Evolutionary conservation across 1,284 basidiomycete genomes (phyloP).

Genomic region (Leccinum brunneo-olivaceum): DNA sequence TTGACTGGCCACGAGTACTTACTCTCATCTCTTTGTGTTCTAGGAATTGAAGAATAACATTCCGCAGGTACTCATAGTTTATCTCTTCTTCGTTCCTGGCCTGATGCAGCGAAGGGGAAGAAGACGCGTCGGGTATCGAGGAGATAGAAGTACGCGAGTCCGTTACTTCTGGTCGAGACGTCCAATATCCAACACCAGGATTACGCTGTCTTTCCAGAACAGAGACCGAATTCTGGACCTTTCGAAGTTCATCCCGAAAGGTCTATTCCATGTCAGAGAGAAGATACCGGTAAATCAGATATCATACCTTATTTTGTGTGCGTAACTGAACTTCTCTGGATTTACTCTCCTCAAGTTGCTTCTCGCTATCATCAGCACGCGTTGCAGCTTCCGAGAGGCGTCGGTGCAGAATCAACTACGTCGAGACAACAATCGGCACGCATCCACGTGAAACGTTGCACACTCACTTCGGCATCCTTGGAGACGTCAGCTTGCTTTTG

Average conservation of each 20-base stretch:
- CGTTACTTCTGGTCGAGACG: slow-evolving; percentile 38
- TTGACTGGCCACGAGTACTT: slow-evolving; percentile 24
- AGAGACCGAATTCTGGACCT: slow-evolving; percentile 85
- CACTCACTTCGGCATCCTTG: slow-evolving; percentile 54
- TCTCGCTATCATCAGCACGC: slow-evolving; percentile 45
- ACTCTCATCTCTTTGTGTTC: slow-evolving; percentile 87
- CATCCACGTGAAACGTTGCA: background rate
- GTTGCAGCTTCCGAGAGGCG: slow-evolving; percentile 40
- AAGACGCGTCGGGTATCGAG: slow-evolving; percentile 37
- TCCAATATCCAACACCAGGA: slow-evolving; percentile 92
- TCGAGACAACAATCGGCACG: background rate
- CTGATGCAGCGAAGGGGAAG: slow-evolving; percentile 33
- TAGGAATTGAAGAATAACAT: slow-evolving; percentile 89
- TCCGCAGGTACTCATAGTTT: slow-evolving; percentile 92
- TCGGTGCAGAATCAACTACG: slow-evolving; percentile 42
- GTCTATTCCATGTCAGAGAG: slow-evolving; percentile 41
- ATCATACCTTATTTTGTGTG: slow-evolving; percentile 65
- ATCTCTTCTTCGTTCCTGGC: slow-evolving; percentile 75
- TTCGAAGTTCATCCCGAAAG: slow-evolving; percentile 84
- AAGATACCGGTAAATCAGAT: background rate
- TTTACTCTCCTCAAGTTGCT: slow-evolving; percentile 58
- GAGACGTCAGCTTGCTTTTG: slow-evolving; percentile 44
- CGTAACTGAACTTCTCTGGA: slow-evolving; percentile 61
- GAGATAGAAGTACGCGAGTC: slow-evolving; percentile 44
- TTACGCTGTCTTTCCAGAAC: slow-evolving; percentile 85